phyloP scores from a whole-genome alignment of 805 yeast genomes.

The Candida caryicola region DNA sequence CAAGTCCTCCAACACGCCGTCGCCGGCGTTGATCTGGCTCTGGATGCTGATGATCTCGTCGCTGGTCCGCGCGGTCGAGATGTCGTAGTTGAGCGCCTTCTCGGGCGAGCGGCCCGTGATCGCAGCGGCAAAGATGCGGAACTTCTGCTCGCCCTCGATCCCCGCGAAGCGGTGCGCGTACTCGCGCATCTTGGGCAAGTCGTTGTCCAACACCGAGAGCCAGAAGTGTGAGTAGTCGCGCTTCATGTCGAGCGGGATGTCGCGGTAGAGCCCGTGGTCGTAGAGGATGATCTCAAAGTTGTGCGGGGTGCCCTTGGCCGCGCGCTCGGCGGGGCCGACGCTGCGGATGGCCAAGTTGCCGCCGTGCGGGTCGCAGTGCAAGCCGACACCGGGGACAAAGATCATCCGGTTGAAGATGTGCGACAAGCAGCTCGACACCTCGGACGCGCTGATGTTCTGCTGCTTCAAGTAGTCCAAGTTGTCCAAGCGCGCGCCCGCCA shows the following conservation, averaged over 20 bases:
- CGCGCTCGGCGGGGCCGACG: conserved; percentile 11
- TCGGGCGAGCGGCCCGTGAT: conserved; percentile 91
- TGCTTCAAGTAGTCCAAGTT: conserved; percentile 61
- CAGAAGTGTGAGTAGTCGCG: conserved; percentile 87
- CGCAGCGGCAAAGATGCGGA: conserved; percentile 86
- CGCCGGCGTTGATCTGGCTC: conserved; percentile 50
- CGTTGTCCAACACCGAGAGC: conserved; percentile 78
- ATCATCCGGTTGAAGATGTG: conserved; percentile 95
- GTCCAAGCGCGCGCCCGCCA: conserved; percentile 81
- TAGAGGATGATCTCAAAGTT: conserved; percentile 90
- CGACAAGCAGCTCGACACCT: conserved; percentile 80
- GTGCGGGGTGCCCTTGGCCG: conserved; percentile 30
- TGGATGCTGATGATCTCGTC: conserved; percentile 72
- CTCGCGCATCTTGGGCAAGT: conserved; percentile 60
- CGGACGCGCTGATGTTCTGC: conserved; percentile 66
- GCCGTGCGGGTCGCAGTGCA: conserved; percentile 98
- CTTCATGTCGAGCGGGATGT: conserved; percentile 73
- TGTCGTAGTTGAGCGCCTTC: conserved; percentile 65
- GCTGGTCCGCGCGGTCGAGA: conserved; percentile 48
- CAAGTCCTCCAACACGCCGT: conserved; percentile 65
- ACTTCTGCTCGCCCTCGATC: conserved; percentile 65
- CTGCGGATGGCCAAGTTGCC: conserved; percentile 86
- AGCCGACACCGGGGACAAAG: conserved; percentile 84
- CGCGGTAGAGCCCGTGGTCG: conserved; percentile 92
- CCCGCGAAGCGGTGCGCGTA: conserved; percentile 81